phyloP scores from a whole-genome alignment of 352 stramenopile genomes.

The Bremia lactucae region DNA sequence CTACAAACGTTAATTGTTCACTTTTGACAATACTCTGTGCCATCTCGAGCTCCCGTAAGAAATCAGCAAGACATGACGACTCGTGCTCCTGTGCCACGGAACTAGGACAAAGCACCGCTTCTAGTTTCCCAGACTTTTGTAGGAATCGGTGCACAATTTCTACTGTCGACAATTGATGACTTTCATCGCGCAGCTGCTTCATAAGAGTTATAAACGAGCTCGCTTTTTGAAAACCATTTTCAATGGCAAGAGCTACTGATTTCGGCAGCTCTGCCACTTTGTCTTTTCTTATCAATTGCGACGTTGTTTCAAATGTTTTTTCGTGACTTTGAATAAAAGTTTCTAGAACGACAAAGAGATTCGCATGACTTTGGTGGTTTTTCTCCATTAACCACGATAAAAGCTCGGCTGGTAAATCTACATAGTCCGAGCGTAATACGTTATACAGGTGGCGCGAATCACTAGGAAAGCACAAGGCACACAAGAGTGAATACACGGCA shows the following conservation, averaged over 20 bases:
- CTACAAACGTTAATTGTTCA: constrained; percentile 50
- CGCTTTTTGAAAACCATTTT: constrained; percentile 21
- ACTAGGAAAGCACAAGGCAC: constrained; percentile 49
- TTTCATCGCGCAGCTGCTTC: constrained; percentile 30
- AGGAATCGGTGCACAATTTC: constrained; percentile 60
- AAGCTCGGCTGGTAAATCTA: constrained; percentile 41
- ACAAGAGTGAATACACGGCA: constrained; percentile 51
- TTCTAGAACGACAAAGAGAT: constrained; percentile 44
- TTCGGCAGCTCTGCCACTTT: constrained; percentile 2
- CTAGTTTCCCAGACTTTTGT: constrained; percentile 33
- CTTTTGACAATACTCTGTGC: constrained; percentile 49
- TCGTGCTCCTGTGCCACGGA: constrained; percentile 39
- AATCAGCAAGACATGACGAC: constrained; percentile 52
- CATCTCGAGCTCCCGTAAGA: constrained; percentile 51
- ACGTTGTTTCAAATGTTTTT: constrained; percentile 10
- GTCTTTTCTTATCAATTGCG: constrained; percentile 5
- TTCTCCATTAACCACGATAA: constrained; percentile 61
- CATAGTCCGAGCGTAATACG: constrained; percentile 52
- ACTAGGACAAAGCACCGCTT: constrained; percentile 34
- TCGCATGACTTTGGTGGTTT: constrained; percentile 33
- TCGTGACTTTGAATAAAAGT: constrained; percentile 32
- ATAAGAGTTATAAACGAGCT: constrained; percentile 32
- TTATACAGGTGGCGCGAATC: constrained; percentile 74
- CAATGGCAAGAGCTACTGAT: constrained; percentile 5
- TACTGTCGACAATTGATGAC: constrained; percentile 36